Evolutionary conservation across 257 asterid genomes (phyloP).

Genomic region (Anisodus tanguticus): DNA sequence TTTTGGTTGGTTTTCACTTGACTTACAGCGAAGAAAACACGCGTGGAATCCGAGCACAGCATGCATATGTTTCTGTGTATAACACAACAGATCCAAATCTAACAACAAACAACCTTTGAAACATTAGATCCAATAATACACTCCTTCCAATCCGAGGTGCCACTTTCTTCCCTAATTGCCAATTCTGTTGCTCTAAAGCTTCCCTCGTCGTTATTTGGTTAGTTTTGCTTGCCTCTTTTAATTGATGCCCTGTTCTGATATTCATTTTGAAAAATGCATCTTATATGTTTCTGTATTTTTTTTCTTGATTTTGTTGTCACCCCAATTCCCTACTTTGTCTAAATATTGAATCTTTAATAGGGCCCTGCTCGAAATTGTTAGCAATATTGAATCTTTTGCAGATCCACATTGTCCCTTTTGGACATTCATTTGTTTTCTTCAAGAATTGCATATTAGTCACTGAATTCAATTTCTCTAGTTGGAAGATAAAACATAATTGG

Average conservation of each 20-base stretch:
- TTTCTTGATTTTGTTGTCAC: conserved; percentile 12
- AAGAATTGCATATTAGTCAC: not conserved
- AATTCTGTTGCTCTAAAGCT: not conserved
- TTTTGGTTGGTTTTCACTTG: conserved; percentile 23
- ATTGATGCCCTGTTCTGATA: not conserved
- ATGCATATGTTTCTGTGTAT: conserved; percentile 1
- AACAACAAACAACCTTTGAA: not conserved
- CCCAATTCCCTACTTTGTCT: not conserved
- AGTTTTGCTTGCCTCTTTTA: not conserved
- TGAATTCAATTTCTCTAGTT: conserved; percentile 8
- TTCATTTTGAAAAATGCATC: not conserved
- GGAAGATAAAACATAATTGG: not conserved
- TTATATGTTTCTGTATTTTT: not conserved
- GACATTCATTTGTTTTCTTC: not conserved
- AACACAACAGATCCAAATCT: conserved; percentile 25
- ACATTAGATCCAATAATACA: conserved; percentile 20
- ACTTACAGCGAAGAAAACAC: conserved; percentile 6
- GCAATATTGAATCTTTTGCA: not conserved
- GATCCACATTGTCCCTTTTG: conserved; percentile 10
- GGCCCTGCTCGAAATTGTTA: not conserved
- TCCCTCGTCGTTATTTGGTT: conserved; percentile 22
- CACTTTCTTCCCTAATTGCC: not conserved
- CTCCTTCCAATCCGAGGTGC: not conserved
- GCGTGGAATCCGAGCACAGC: not conserved
- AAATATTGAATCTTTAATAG: not conserved